A percentile compares a stretch with the other conserved stretches of the same genome.
These are phyloP conservation scores for Linnemannia elongata DNA, from an alignment of 192 early-diverging fungal genomes.

Conservation along the genomic window DNA sequence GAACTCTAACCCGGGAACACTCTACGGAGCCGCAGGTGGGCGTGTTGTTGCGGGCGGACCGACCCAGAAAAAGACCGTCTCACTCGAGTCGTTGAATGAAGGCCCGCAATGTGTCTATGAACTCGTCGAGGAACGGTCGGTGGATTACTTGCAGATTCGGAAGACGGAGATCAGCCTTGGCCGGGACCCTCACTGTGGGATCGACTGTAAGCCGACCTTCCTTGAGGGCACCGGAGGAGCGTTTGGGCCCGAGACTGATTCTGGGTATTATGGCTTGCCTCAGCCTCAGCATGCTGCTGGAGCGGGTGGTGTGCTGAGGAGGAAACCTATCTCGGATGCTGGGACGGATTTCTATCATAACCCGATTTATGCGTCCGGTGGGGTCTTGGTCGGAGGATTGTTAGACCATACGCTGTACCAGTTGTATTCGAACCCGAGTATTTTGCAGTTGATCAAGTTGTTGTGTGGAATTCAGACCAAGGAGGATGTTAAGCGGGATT, in stretches of 20 bases:
- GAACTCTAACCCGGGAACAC: neutral
- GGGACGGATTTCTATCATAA: conserved; percentile 55
- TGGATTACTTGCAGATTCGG: conserved; percentile 48
- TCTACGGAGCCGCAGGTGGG: neutral
- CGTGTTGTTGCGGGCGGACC: neutral
- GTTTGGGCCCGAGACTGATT: conserved; percentile 22
- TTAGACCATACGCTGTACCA: conserved; percentile 67
- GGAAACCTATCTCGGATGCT: neutral
- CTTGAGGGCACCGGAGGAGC: conserved; percentile 21
- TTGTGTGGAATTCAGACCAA: conserved; percentile 70
- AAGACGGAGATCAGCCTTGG: conserved; percentile 28
- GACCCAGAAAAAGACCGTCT: conserved; percentile 7
- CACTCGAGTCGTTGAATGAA: conserved; percentile 32
- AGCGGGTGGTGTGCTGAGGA: neutral
- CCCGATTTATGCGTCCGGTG: conserved; percentile 77
- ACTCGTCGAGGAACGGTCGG: conserved; percentile 47
- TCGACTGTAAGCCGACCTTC: neutral
- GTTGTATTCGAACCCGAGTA: conserved; percentile 66
- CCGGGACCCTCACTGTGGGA: neutral
- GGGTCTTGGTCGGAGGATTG: conserved; percentile 69
- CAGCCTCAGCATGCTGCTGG: neutral
- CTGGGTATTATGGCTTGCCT: conserved; percentile 32
- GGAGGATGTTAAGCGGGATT: conserved; percentile 52
- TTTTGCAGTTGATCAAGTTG: conserved; percentile 72
- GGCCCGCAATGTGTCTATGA: conserved; percentile 55